phyloP scores from a whole-genome alignment of 208 protist genomes.

The Acanthamoeba triangularis region DNA sequence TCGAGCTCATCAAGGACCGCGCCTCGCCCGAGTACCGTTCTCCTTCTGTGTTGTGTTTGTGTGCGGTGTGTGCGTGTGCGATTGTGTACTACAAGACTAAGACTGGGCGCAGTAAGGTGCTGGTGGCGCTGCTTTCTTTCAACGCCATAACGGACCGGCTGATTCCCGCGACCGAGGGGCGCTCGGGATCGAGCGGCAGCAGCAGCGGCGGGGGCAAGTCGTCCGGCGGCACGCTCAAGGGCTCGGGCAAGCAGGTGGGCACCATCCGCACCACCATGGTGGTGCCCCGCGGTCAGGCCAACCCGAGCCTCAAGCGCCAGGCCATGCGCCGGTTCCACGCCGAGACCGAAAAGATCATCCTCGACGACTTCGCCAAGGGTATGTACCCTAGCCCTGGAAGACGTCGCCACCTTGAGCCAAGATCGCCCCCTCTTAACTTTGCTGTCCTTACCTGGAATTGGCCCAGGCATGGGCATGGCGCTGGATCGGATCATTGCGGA shows the following conservation, averaged over 20 bases:
- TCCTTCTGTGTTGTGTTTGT: background rate
- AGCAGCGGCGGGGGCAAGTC: conserved; percentile 20
- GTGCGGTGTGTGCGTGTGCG: background rate
- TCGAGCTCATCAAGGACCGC: conserved; percentile 64
- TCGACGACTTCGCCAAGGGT: conserved; percentile 70
- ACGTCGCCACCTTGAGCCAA: background rate
- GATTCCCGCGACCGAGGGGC: background rate
- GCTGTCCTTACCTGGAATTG: background rate
- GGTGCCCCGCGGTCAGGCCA: background rate
- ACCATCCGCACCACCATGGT: conserved; percentile 60
- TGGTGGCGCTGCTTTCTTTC: conserved; percentile 68
- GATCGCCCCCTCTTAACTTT: background rate
- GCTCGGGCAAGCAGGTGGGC: conserved; percentile 2
- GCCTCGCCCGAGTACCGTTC: conserved; percentile 60
- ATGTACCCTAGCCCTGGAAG: background rate
- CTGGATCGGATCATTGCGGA: conserved; percentile 58
- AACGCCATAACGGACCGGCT: conserved; percentile 71
- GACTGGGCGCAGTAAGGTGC: background rate
- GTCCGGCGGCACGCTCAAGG: conserved; percentile 40
- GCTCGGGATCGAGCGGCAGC: background rate
- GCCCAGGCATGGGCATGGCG: conserved; percentile 66
- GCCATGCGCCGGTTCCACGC: conserved; percentile 34
- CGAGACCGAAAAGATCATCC: conserved; percentile 70
- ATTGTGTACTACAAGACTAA: too few relatives aligned
- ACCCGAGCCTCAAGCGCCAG: conserved; percentile 60